Percentiles rank a stretch among this genome's conserved stretches.
Conservation (phyloP, 148 eudicot genomes). For the Chenopodium quinoa region DNA sequence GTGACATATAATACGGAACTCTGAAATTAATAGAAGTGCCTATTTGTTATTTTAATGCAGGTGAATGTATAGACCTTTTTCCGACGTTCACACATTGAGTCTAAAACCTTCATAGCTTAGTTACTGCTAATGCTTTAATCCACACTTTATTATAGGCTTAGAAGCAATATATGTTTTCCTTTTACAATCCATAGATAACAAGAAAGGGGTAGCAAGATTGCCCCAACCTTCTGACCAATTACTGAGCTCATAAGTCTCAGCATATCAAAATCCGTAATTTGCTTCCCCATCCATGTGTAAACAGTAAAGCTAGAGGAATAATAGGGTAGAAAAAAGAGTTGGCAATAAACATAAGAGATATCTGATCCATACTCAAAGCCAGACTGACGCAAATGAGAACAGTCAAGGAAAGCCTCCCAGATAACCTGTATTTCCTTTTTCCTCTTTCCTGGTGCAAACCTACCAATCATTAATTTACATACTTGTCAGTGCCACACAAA, state of each 20-base stretch:
- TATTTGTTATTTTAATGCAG: background rate
- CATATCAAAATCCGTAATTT: slow-evolving; percentile 4
- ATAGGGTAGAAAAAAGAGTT: background rate
- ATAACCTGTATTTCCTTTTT: slow-evolving; percentile 25
- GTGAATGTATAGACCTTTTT: background rate
- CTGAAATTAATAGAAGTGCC: background rate
- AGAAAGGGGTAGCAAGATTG: background rate
- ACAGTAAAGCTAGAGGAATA: background rate
- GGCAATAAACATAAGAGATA: slow-evolving; percentile 15
- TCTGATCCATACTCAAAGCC: slow-evolving; percentile 37
- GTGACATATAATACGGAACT: background rate
- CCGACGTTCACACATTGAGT: background rate
- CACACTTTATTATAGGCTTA: background rate
- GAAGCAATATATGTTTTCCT: background rate
- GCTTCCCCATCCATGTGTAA: background rate
- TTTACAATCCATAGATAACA: background rate
- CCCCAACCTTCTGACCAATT: background rate
- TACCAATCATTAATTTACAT: slow-evolving; percentile 36
- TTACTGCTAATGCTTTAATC: background rate
- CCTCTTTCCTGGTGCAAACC: slow-evolving; percentile 39
- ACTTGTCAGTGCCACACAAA: slow-evolving; percentile 28
- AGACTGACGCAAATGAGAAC: slow-evolving; percentile 32
- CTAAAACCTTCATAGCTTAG: background rate
- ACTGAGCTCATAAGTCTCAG: background rate
- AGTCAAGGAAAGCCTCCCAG: slow-evolving; percentile 26